Conservation (phyloP, 2,329 filamentous ascomycete genomes). For the Cryphonectria nitschkei region DNA sequence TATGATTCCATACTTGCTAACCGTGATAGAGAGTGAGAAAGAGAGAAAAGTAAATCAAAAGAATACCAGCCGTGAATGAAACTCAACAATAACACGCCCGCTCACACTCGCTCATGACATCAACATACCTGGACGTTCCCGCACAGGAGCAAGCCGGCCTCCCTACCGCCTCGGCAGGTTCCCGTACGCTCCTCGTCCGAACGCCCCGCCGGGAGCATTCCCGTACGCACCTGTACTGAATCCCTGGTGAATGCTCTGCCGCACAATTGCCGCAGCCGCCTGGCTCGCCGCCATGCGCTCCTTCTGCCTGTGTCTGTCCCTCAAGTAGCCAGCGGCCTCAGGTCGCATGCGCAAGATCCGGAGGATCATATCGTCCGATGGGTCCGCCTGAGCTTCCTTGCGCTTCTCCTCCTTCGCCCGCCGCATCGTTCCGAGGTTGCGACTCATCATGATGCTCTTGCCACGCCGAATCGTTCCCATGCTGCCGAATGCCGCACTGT, state of each 20-base stretch:
- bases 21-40: neutral
- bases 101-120: conserved; percentile 4
- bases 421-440: conserved; percentile 94
- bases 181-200: conserved; percentile 42
- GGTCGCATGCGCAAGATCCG: conserved; percentile 93
- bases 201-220: conserved; percentile 43
- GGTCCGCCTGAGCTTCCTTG: conserved; percentile 93
- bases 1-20: conserved; percentile 13
- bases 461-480: conserved; percentile 68
- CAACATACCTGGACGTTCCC: conserved; percentile 7
- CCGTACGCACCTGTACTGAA: conserved; percentile 51
- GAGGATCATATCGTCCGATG: conserved; percentile 97
- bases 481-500: conserved; percentile 62
- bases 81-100: neutral
- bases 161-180: conserved; percentile 52
- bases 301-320: conserved; percentile 89
- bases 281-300: conserved; percentile 88
- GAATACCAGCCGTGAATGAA: neutral
- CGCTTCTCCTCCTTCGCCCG: conserved; percentile 95
- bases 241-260: conserved; percentile 75
- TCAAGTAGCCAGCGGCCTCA: conserved; percentile 84
- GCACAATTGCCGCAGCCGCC: conserved; percentile 91
- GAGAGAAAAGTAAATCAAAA: neutral
- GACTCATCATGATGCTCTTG: conserved; percentile 88
- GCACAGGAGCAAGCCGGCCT: conserved; percentile 14